Conservation (phyloP, 352 stramenopile species). For the Globisporangium nagaii region DNA sequence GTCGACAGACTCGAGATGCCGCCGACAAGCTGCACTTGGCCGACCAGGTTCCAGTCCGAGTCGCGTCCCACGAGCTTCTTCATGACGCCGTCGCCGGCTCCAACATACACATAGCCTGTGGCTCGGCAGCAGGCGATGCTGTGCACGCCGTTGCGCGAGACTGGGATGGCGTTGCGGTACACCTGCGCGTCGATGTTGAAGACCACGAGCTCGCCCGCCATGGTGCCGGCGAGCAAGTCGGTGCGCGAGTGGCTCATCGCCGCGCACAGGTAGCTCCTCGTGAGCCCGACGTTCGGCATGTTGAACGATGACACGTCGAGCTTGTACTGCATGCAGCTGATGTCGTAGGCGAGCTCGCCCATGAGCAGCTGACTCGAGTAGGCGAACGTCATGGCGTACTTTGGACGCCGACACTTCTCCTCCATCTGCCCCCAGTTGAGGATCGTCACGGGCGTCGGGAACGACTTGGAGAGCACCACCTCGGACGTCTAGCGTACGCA, state of each 20-base stretch:
- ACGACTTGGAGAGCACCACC: constrained; percentile 61
- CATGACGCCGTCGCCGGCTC: constrained; percentile 80
- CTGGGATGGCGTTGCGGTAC: constrained; percentile 56
- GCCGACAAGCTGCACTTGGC: constrained; percentile 77
- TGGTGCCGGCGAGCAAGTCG: constrained; percentile 57
- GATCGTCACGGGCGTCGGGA: constrained; percentile 54
- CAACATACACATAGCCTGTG: constrained; percentile 70
- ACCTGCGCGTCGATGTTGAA: constrained; percentile 69
- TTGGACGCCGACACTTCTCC: constrained; percentile 60
- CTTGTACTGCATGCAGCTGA: constrained; percentile 72
- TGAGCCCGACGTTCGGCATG: constrained; percentile 69
- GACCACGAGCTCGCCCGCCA: constrained; percentile 80
- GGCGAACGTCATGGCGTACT: constrained; percentile 63
- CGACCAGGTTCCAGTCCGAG: constrained; percentile 77
- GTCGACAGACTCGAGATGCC: constrained; percentile 76
- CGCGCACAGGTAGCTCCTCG: constrained; percentile 64
- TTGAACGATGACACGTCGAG: constrained; percentile 58
- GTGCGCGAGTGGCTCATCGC: constrained; percentile 46
- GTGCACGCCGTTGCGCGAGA: constrained; percentile 72
- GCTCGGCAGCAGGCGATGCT: constrained; percentile 58
- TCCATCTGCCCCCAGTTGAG: constrained; percentile 66
- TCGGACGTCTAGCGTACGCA: constrained; percentile 57
- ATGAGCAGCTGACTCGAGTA: constrained; percentile 59
- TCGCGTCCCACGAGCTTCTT: constrained; percentile 78
- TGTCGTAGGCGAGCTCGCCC: constrained; percentile 66